These are phyloP conservation scores for Boletus insuetus DNA, from an alignment of 768 basidiomycete species.

Conservation along the genomic window DNA sequence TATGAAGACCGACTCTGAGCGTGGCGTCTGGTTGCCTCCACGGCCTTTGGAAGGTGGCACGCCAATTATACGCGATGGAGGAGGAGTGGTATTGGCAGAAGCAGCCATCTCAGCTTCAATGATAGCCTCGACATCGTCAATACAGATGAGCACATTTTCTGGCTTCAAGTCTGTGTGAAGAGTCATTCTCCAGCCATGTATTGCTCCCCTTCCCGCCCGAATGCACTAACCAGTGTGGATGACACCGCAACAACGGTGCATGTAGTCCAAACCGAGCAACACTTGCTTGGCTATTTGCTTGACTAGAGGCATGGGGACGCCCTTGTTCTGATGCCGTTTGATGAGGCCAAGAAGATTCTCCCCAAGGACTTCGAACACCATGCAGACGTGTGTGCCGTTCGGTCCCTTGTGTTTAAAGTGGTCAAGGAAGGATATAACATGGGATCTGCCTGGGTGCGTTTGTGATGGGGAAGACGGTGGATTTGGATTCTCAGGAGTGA, in stretches of 20 bases:
- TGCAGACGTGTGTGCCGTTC: conserved; percentile 97
- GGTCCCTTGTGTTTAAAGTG: conserved; percentile 97
- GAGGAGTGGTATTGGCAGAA: conserved; percentile 32
- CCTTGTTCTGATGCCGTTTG: conserved; percentile 97
- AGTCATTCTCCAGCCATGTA: conserved; percentile 4
- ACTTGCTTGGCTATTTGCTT: conserved; percentile 98
- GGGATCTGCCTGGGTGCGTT: conserved; percentile 84
- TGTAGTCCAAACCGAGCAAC: conserved; percentile 92
- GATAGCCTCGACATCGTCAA: conserved; percentile 94
- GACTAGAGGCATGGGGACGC: conserved; percentile 89
- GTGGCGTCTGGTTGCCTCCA: conserved; percentile 94
- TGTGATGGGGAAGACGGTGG: conserved; percentile 54
- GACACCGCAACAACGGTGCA: conserved; percentile 95
- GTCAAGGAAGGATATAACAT: conserved; percentile 97
- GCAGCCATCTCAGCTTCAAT: conserved; percentile 77
- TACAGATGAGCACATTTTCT: conserved; percentile 95
- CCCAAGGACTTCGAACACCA: conserved; percentile 98
- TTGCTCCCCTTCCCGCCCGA: neutral
- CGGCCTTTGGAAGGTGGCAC: conserved; percentile 92
- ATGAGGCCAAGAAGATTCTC: conserved; percentile 95
- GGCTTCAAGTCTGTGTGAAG: conserved; percentile 79
- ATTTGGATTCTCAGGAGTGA: conserved; percentile 47
- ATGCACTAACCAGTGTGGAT: conserved; percentile 78
- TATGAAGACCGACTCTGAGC: conserved; percentile 78
- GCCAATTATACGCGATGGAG: conserved; percentile 72